Conservation (phyloP, 495 filamentous ascomycete species). For the Aspergillus wentii region DNA sequence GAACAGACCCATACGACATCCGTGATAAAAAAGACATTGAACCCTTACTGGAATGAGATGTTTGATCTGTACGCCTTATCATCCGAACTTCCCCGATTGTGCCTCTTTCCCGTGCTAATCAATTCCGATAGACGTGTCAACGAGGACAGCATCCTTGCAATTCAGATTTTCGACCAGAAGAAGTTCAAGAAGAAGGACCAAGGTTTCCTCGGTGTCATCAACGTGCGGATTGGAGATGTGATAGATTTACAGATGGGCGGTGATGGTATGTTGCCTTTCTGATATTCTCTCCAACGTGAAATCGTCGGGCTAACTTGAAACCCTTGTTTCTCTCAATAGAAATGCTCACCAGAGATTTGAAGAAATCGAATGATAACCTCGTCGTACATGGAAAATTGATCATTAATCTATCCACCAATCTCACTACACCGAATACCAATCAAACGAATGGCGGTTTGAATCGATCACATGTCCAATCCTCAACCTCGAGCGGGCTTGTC, state of each 20-base stretch:
- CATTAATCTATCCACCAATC: conserved; percentile 88
- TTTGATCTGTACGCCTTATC: conserved; percentile 96
- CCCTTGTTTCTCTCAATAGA: conserved; percentile 37
- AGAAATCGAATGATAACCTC: conserved; percentile 97
- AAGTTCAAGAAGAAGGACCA: conserved; percentile 99
- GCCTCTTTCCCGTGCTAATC: conserved; percentile 16
- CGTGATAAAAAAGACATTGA: conserved; percentile 94
- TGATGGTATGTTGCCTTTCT: conserved; percentile 68
- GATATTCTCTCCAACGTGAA: too few species aligned
- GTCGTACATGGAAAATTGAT: conserved; percentile 97
- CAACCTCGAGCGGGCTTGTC: conserved; percentile 37
- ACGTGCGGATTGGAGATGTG: conserved; percentile 88
- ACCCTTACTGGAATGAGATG: conserved; percentile 98
- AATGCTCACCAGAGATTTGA: conserved; percentile 98
- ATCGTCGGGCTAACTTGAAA: conserved; percentile 1
- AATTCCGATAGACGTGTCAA: conserved; percentile 60
- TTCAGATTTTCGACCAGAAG: conserved; percentile 99
- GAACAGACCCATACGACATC: conserved; percentile 95
- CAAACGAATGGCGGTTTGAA: conserved; percentile 31
- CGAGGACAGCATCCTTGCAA: conserved; percentile 92
- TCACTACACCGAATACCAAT: conserved; percentile 51
- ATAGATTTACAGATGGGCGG: conserved; percentile 84
- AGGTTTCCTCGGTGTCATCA: conserved; percentile 95
- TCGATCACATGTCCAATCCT: conserved; percentile 32
- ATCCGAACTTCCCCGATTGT: not conserved